phyloP scores from a whole-genome alignment of 305 asterid genomes.

The Andrographis paniculata region DNA sequence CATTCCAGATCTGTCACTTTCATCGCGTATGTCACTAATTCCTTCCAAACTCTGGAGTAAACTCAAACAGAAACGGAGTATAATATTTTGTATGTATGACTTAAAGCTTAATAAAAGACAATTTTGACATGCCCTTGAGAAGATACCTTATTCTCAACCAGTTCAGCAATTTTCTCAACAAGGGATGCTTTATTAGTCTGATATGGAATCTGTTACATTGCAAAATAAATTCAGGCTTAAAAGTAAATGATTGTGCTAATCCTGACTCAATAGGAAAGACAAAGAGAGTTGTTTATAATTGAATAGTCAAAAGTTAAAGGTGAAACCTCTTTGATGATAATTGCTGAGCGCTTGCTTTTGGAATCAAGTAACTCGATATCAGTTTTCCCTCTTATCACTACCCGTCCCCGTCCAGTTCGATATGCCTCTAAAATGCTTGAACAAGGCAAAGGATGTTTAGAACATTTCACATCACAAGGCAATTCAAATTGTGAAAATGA shows the following conservation, averaged over 20 bases:
- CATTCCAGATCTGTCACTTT: constrained; percentile 99
- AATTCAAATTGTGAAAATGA: constrained; percentile 3
- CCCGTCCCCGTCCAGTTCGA: constrained; percentile 91
- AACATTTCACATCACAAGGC: constrained; percentile 7
- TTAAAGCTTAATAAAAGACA: constrained; percentile 5
- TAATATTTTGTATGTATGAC: too few species aligned
- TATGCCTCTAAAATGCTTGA: constrained; percentile 88
- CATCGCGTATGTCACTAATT: constrained; percentile 97
- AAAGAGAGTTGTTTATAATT: constrained; percentile 12
- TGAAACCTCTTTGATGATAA: constrained; percentile 89
- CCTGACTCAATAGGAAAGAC: constrained; percentile 5
- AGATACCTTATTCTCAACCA: constrained; percentile 82
- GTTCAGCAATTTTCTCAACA: constrained; percentile 92
- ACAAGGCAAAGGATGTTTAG: constrained; percentile 17
- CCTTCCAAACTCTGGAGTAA: constrained; percentile 76
- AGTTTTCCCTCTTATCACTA: constrained; percentile 88
- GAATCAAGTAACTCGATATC: constrained; percentile 82
- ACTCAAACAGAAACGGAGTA: too few species aligned
- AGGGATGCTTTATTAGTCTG: constrained; percentile 97
- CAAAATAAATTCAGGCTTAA: constrained; percentile 7
- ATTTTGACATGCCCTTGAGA: constrained; percentile 10
- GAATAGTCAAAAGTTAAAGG: constrained; percentile 15
- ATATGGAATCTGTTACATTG: constrained; percentile 70
- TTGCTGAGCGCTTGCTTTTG: constrained; percentile 76
- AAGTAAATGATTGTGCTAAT: constrained; percentile 2